Conservation (phyloP, 257 asterid genomes). For the Paraleonurus japonicus region DNA sequence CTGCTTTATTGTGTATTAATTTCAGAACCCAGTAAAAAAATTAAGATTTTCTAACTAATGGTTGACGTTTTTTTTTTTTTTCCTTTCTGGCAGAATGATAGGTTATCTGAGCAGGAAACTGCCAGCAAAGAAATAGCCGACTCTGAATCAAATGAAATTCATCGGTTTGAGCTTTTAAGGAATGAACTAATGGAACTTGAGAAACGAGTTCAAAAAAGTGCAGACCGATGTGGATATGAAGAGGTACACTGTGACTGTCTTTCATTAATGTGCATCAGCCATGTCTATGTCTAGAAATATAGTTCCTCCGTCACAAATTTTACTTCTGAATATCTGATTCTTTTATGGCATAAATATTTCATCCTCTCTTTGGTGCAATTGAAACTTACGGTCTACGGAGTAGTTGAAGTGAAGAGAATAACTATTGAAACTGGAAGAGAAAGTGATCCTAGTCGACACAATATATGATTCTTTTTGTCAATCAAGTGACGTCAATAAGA, state of each 20-base stretch:
- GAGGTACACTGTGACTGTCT: conserved; percentile 50
- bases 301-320: conserved; percentile 1
- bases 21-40: neutral
- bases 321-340: conserved; percentile 8
- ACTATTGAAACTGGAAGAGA: neutral
- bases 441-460: neutral
- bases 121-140: conserved; percentile 37
- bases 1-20: conserved; percentile 2
- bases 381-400: neutral
- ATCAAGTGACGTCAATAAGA: neutral
- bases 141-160: conserved; percentile 64
- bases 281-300: conserved; percentile 19
- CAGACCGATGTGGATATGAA: conserved; percentile 53
- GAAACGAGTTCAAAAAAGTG: conserved; percentile 81
- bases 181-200: conserved; percentile 87
- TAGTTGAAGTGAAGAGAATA: neutral
- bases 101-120: conserved; percentile 41
- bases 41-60: neutral
- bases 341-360: neutral
- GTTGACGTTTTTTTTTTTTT: conserved; percentile 17
- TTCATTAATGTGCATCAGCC: conserved; percentile 8
- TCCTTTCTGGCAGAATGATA: conserved; percentile 45
- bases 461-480: neutral
- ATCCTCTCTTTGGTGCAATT: conserved; percentile 14
- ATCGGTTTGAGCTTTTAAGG: conserved; percentile 74